These are phyloP conservation scores for Eremothecium gossypii DNA, from an alignment of 1,139 yeast species.

Conservation along the genomic window DNA sequence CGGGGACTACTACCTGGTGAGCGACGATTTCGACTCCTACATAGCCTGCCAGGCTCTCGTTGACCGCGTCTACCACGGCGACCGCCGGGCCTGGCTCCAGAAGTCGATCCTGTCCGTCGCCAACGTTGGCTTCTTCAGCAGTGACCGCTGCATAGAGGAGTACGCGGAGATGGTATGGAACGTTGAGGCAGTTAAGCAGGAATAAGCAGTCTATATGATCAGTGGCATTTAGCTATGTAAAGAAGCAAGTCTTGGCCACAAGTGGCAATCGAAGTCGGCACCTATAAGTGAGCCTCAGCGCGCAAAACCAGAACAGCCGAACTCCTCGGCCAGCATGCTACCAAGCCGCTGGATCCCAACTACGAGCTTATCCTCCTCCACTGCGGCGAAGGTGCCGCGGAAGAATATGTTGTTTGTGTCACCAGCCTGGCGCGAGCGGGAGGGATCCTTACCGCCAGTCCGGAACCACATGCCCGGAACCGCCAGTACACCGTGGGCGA, in stretches of 20 bases:
- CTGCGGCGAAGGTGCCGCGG: conserved; percentile 65
- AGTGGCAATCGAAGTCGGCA: neutral
- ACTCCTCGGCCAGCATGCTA: conserved; percentile 40
- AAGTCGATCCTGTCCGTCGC: conserved; percentile 77
- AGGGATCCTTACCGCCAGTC: conserved; percentile 17
- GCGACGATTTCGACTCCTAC: conserved; percentile 83
- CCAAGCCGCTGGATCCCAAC: conserved; percentile 50
- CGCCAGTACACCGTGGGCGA: conserved; percentile 43
- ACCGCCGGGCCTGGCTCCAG: conserved; percentile 64
- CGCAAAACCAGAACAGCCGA: conserved; percentile 11
- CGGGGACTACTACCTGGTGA: conserved; percentile 80
- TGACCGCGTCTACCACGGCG: conserved; percentile 59
- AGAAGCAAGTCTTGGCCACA: neutral
- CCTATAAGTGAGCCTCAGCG: neutral
- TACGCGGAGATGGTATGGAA: conserved; percentile 93
- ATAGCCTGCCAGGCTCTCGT: conserved; percentile 70
- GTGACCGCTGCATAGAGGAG: conserved; percentile 87
- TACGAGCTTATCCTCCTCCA: conserved; percentile 46
- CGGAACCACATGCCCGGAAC: conserved; percentile 58
- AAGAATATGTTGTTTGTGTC: conserved; percentile 42
- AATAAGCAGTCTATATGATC: neutral
- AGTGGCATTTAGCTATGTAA: no score
- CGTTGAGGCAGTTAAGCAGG: conserved; percentile 51
- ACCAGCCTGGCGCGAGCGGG: conserved; percentile 38
- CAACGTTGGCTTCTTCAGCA: conserved; percentile 86